phyloP scores from a whole-genome alignment of 2,329 filamentous ascomycete species.

The Coniochaeta prunicola region DNA sequence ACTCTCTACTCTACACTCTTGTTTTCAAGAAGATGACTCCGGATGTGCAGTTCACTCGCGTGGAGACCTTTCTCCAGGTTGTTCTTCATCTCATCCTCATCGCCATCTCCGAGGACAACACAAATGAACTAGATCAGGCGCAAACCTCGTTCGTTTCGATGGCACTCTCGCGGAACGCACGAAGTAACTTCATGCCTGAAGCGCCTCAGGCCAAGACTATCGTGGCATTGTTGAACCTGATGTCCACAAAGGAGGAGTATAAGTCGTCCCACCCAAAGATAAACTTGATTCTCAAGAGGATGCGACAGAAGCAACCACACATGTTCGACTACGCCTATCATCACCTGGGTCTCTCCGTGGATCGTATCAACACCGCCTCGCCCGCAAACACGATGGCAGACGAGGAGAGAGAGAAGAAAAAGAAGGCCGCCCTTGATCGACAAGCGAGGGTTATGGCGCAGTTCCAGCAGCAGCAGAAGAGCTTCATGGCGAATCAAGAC shows the following conservation, averaged over 20 bases:
- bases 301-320: slow-evolving; percentile 74
- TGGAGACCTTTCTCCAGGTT: slow-evolving; percentile 89
- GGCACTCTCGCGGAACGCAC: slow-evolving; percentile 57
- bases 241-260: slow-evolving; percentile 64
- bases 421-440: slow-evolving; percentile 80
- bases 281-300: slow-evolving; percentile 69
- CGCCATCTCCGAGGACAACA: slow-evolving; percentile 75
- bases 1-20: slow-evolving; percentile 75
- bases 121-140: slow-evolving; percentile 44
- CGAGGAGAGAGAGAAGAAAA: slow-evolving; percentile 75
- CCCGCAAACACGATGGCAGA: slow-evolving; percentile 63
- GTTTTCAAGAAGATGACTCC: slow-evolving; percentile 62
- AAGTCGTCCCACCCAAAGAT: slow-evolving; percentile 82
- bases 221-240: slow-evolving; percentile 53
- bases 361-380: slow-evolving; percentile 74
- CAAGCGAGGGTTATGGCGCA: slow-evolving; percentile 96
- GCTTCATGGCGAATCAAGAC: slow-evolving; percentile 84
- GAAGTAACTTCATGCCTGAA: slow-evolving; percentile 53
- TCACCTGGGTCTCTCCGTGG: slow-evolving; percentile 59
- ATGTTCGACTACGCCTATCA: slow-evolving; percentile 64
- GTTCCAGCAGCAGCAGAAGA: slow-evolving; percentile 96
- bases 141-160: slow-evolving; percentile 64
- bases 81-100: slow-evolving; percentile 82
- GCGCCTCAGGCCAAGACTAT: slow-evolving; percentile 53
- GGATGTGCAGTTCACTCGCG: slow-evolving; percentile 68